Evolutionary conservation across 2,329 filamentous ascomycete genomes (phyloP), one percentile per base, ranked within the genome.

Genomic region (Botryotinia calthae): DNA sequence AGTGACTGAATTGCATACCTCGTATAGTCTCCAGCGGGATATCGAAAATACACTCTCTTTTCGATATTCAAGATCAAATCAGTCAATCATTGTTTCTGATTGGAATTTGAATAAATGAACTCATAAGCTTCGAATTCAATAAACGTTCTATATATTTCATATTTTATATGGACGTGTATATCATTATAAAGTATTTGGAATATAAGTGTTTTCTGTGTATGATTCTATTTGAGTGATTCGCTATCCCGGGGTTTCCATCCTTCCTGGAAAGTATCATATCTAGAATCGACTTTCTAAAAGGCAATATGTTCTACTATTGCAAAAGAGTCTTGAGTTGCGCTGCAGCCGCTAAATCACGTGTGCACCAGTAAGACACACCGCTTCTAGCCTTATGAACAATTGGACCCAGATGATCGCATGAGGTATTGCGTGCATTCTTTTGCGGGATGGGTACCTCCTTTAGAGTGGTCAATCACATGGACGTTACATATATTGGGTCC

Each of bases 391-490:
- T 48, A 46, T 51, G 31, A 25, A 46, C 25, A n/a, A 67, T 67
- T 67, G 48, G 48, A 42, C 48, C 10, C 65, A 56, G 68, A 40
- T 67, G 25, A 70, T 42, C 22, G 70, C 70, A 71, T 56, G 48
- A 44, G 34, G 56, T 42, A 31, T 71, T 20, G 70, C 37, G 42
- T 62, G 61, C 58, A 62, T 71, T 56, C 31, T 28, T 44, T 56
- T 58, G 10, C 37, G 40, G 37, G 48, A 20, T 22, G 48, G 25
- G 48, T 25, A 40, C 31, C 70, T 46, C 37, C 16, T 58, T 28
- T 20, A 51, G 22, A 64, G n/a, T 63, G 34, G 31, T 56, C 25
- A 56, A 67, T 6, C 37, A 37, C 44, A n/a, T 67, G 28, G 31
- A 46, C n/a, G 70, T 46, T 37, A 61, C 48, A 42, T n/a, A 58